These are phyloP conservation scores for Hirsutella rhossiliensis DNA, from an alignment of 2,329 filamentous ascomycete genomes.

Conservation along the genomic window DNA sequence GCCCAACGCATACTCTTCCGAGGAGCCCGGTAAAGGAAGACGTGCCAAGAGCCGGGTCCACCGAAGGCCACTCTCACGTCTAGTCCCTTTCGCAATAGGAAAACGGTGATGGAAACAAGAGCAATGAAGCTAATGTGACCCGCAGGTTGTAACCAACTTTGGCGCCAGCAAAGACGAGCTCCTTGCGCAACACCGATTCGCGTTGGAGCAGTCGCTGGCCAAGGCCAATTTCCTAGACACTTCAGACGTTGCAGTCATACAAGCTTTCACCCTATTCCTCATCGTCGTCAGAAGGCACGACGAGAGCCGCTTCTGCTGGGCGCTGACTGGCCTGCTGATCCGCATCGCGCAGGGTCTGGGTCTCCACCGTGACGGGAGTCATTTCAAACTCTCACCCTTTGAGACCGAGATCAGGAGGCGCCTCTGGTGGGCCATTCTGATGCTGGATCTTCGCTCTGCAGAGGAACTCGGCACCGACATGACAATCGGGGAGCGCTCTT, in stretches of 20 bases:
- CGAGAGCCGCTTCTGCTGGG: conserved; percentile 45
- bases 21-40: no score
- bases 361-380: conserved; percentile 42
- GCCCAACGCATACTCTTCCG: no score
- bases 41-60: no score
- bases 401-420: conserved; percentile 49
- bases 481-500: conserved; percentile 26
- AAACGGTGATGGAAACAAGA: no score
- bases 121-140: neutral
- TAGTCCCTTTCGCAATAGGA: no score
- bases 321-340: conserved; percentile 43
- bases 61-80: no score
- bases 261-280: conserved; percentile 46
- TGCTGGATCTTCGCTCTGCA: conserved; percentile 41
- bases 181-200: conserved; percentile 35
- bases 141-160: conserved; percentile 25
- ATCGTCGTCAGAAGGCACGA: conserved; percentile 33
- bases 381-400: conserved; percentile 40
- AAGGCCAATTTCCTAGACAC: conserved; percentile 46
- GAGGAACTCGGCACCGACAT: conserved; percentile 40
- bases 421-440: conserved; percentile 48
- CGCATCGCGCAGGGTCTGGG: conserved; percentile 49
- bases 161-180: conserved; percentile 31
- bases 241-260: conserved; percentile 42
- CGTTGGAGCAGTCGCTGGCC: conserved; percentile 43